Conservation (phyloP, 2,329 filamentous ascomycete species). For the Alternaria arbusti region DNA sequence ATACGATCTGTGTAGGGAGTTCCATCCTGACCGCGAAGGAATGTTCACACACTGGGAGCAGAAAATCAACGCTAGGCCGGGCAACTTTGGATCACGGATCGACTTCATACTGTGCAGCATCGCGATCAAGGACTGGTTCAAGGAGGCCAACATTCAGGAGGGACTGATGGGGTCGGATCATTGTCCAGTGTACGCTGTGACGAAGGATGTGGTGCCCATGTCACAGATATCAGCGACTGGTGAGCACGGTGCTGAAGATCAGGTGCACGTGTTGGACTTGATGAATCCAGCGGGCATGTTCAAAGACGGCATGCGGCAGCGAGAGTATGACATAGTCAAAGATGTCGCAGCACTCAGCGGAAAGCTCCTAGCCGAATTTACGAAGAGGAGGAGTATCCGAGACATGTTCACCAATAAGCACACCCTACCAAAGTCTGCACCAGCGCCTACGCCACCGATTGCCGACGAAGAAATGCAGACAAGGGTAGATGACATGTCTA, state of each 20-base stretch:
- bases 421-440: slow-evolving; percentile 10
- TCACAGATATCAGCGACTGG: slow-evolving; percentile 1
- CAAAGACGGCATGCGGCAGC: slow-evolving; percentile 66
- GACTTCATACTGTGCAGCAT: slow-evolving; percentile 90
- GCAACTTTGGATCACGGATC: slow-evolving; percentile 90
- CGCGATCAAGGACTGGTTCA: slow-evolving; percentile 80
- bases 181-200: slow-evolving; percentile 84
- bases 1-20: slow-evolving; percentile 82
- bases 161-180: slow-evolving; percentile 94
- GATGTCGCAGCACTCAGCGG: slow-evolving; percentile 78
- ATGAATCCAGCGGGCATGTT: slow-evolving; percentile 82
- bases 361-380: slow-evolving; percentile 85
- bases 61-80: slow-evolving; percentile 91
- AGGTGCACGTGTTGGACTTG: slow-evolving; percentile 69
- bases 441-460: slow-evolving; percentile 2
- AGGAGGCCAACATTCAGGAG: slow-evolving; percentile 85
- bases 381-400: slow-evolving; percentile 81
- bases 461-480: not conserved
- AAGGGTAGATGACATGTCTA: not conserved
- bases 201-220: slow-evolving; percentile 68
- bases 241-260: slow-evolving; percentile 47
- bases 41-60: slow-evolving; percentile 99
- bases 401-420: slow-evolving; percentile 78
- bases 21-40: slow-evolving; percentile 77
- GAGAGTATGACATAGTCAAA: slow-evolving; percentile 67